A percentile compares a stretch with the other conserved stretches of the same genome.
Evolutionary conservation across 805 yeast genomes (phyloP).

Genomic region (Sugiyamaella smithiae): DNA sequence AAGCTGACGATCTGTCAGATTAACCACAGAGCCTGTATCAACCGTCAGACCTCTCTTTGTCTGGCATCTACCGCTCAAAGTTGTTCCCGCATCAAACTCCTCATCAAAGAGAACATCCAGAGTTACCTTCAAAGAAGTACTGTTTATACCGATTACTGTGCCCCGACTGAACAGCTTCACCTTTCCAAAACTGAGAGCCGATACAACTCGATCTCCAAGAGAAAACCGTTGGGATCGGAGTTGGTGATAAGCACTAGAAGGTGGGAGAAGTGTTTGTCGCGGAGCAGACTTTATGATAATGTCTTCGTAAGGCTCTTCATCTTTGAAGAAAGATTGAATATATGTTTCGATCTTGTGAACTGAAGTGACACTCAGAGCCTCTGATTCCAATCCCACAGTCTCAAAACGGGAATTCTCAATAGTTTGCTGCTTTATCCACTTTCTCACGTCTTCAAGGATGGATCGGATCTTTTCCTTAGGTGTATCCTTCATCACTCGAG

Average conservation of each 20-base stretch:
- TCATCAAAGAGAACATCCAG: conserved; percentile 81
- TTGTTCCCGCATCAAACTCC: conserved; percentile 78
- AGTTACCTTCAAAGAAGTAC: conserved; percentile 50
- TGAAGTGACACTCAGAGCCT: conserved; percentile 65
- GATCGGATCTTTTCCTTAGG: conserved; percentile 33
- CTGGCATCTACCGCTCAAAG: conserved; percentile 69
- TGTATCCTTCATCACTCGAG: conserved; percentile 14
- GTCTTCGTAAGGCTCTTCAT: conserved; percentile 44
- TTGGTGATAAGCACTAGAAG: conserved; percentile 65
- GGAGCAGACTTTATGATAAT: conserved; percentile 78
- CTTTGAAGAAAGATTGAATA: conserved; percentile 43
- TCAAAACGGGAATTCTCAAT: conserved; percentile 39
- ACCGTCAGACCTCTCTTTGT: conserved; percentile 82
- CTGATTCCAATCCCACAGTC: conserved; percentile 72
- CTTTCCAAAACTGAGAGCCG: conserved; percentile 81
- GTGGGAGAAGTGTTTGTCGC: conserved; percentile 73
- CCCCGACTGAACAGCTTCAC: conserved; percentile 87
- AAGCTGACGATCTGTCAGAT: conserved; percentile 70
- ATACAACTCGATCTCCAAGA: conserved; percentile 87
- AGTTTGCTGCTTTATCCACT: conserved; percentile 47
- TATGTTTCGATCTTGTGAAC: conserved; percentile 64
- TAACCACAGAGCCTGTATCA: conserved; percentile 77
- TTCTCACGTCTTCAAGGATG: conserved; percentile 40
- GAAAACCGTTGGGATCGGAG: conserved; percentile 72
- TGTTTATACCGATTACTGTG: conserved; percentile 74